Evolutionary conservation across 345 rosid species (phyloP).

Genomic region (Arabidopsis thaliana): TAIR10.1 NC_003070.9:18973501-18974000

Average conservation of each 20-base stretch:
- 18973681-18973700: conserved; percentile 6
- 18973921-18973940: too few species aligned
- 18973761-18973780: not conserved
- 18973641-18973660: conserved; percentile 4
- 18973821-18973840: conserved; percentile 13
- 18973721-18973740: not conserved
- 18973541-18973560: too few species aligned
- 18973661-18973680: conserved; percentile 6
- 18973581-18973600: not conserved
- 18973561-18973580: not conserved
- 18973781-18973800: conserved; percentile 18
- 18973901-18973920: too few species aligned
- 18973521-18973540: not conserved
- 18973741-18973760: conserved; percentile 21
- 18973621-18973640: not conserved
- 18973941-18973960: too few species aligned
- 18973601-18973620: not conserved
- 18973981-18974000: too few species aligned
- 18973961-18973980: too few species aligned
- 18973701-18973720: not conserved
- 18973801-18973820: conserved; percentile 19
- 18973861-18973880: too few species aligned
- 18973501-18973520: not conserved
- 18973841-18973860: conserved; percentile 17
- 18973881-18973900: too few species aligned